These are phyloP conservation scores for Kondoa subrosea DNA, from an alignment of 768 basidiomycete genomes.

Conservation along the genomic window DNA sequence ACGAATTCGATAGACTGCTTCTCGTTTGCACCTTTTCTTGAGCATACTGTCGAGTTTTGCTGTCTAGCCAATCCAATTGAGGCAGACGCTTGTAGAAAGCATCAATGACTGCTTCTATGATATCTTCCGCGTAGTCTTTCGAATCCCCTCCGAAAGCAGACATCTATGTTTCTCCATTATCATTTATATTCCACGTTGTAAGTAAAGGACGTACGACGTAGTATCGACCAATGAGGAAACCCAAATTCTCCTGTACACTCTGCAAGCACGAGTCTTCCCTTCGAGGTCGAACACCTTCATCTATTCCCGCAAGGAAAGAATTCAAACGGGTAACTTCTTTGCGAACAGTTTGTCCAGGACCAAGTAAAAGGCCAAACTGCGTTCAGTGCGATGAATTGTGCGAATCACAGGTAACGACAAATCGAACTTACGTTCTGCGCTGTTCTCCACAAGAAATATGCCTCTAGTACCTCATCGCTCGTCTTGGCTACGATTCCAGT, in stretches of 20 bases:
- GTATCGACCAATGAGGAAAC: slow-evolving; percentile 71
- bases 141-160: slow-evolving; percentile 43
- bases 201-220: slow-evolving; percentile 71
- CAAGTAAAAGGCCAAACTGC: slow-evolving; percentile 38
- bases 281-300: slow-evolving; percentile 68
- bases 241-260: slow-evolving; percentile 53
- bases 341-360: slow-evolving; percentile 60
- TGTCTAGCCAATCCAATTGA: slow-evolving; percentile 79
- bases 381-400: background rate
- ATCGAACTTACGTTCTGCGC: slow-evolving; percentile 37
- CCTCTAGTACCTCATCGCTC: slow-evolving; percentile 55
- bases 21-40: slow-evolving; percentile 23
- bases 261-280: slow-evolving; percentile 67
- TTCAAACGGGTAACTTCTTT: slow-evolving; percentile 52
- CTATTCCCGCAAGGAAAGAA: slow-evolving; percentile 63
- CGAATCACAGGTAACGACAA: background rate
- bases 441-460: slow-evolving; percentile 66
- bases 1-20: background rate
- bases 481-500: slow-evolving; percentile 53
- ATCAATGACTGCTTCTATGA: slow-evolving; percentile 63
- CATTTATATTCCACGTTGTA: slow-evolving; percentile 18
- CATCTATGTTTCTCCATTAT: background rate
- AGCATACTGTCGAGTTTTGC: slow-evolving; percentile 59
- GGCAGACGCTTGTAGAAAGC: slow-evolving; percentile 64
- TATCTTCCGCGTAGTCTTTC: slow-evolving; percentile 57